A percentile compares a stretch with the other conserved stretches of the same genome.
Conservation (phyloP, 2,329 filamentous ascomycete species). For the Aspergillus cejpii region DNA sequence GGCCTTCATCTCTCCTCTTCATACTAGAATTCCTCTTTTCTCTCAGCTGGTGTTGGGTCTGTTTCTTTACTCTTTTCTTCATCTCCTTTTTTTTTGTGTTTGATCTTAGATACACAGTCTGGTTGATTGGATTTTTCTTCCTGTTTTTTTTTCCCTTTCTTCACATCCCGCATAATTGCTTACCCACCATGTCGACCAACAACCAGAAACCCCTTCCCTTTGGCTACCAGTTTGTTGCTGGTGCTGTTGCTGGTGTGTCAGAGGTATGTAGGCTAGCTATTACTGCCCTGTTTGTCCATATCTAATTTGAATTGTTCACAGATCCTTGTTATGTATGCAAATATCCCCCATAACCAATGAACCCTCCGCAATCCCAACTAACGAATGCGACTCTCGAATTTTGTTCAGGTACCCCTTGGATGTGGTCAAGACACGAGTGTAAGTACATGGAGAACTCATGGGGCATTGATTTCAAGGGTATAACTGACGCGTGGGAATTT, state of each 20-base stretch:
- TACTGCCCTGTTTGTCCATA: neutral
- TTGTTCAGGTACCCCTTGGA: conserved; percentile 88
- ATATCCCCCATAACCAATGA: neutral
- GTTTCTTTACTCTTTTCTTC: conserved; percentile 2
- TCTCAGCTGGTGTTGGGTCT: neutral
- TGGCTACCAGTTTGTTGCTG: conserved; percentile 89
- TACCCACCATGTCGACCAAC: conserved; percentile 51
- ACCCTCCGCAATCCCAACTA: neutral
- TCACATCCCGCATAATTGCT: neutral
- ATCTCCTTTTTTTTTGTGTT: conserved; percentile 4
- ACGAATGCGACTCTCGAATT: neutral
- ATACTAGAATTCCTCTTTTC: conserved; percentile 3
- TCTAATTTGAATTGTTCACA: conserved; percentile 35
- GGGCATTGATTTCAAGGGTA: neutral
- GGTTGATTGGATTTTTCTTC: too few species aligned
- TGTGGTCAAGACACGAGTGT: conserved; percentile 97
- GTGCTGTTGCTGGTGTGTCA: conserved; percentile 94
- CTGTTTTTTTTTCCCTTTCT: neutral
- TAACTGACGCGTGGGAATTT: conserved; percentile 1
- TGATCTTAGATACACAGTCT: neutral
- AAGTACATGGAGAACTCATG: conserved; percentile 38
- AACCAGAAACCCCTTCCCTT: conserved; percentile 76
- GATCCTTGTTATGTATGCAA: conserved; percentile 77
- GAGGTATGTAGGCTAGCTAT: conserved; percentile 62
- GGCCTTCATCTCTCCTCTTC: conserved; percentile 6